Conservation (phyloP, 2,329 filamentous ascomycete species). For the Fusarium chuoi region DNA sequence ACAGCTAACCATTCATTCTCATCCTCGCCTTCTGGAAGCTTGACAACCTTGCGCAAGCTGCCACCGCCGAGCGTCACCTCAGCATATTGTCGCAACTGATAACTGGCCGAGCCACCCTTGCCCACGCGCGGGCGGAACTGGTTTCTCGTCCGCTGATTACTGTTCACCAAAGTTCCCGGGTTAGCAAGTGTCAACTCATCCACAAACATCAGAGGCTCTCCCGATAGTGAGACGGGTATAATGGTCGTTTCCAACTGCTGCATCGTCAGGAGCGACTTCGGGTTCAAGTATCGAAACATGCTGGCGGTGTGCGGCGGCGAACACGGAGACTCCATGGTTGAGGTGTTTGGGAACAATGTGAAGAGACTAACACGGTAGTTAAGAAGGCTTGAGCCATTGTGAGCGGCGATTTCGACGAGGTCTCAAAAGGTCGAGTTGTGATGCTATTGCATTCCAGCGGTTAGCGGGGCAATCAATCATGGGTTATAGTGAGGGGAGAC, state of each 20-base stretch:
- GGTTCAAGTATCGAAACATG: constrained; percentile 49
- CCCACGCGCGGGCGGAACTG: constrained; percentile 91
- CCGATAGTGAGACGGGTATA: constrained; percentile 44
- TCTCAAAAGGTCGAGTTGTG: constrained; percentile 20
- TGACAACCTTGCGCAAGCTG: constrained; percentile 94
- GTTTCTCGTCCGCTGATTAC: constrained; percentile 87
- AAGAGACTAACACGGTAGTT: constrained; percentile 54
- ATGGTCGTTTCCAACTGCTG: constrained; percentile 46
- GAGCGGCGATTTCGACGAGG: constrained; percentile 24
- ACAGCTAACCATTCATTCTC: constrained; percentile 98
- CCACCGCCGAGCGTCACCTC: constrained; percentile 96
- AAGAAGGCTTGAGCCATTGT: constrained; percentile 54
- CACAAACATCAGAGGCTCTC: constrained; percentile 13
- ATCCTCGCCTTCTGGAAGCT: constrained; percentile 96
- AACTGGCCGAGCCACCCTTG: constrained; percentile 86
- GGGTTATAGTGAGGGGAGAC: constrained; percentile 20
- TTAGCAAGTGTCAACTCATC: constrained; percentile 47
- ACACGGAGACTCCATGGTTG: background rate
- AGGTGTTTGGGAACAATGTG: background rate
- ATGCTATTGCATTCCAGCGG: constrained; percentile 52
- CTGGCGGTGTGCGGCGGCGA: constrained; percentile 26
- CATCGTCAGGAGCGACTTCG: constrained; percentile 48
- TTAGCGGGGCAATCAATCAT: constrained; percentile 53
- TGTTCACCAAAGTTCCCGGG: constrained; percentile 51
- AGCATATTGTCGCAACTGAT: constrained; percentile 96